phyloP scores from a whole-genome alignment of 192 early-diverging fungal genomes.

The Dissophora globulifera region DNA sequence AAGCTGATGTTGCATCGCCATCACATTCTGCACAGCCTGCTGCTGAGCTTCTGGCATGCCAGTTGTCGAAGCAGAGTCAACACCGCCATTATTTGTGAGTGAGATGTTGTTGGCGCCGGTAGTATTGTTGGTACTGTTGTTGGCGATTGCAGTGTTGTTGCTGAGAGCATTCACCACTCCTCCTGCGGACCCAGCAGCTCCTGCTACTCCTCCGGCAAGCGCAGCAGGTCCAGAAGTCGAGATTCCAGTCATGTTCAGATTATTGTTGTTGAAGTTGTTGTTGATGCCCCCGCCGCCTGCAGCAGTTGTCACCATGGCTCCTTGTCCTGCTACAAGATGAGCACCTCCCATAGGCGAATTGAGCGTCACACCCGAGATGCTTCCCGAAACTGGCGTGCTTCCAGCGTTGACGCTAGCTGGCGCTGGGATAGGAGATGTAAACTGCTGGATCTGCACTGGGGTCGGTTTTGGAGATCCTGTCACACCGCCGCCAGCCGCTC shows the following conservation, averaged over 20 bases:
- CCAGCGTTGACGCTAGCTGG: conserved; percentile 24
- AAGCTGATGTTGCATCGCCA: conserved; percentile 42
- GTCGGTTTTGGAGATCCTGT: conserved; percentile 33
- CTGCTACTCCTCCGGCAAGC: background rate
- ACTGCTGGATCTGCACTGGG: conserved; percentile 29
- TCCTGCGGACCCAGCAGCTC: conserved; percentile 1
- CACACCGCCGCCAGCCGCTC: conserved; percentile 2
- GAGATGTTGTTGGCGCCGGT: conserved; percentile 1
- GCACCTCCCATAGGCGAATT: conserved; percentile 29
- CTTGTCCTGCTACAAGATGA: conserved; percentile 12
- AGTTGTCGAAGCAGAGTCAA: background rate
- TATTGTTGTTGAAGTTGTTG: background rate
- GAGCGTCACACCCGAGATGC: background rate
- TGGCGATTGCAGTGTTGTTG: background rate
- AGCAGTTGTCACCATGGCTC: conserved; percentile 10
- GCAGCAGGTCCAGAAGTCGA: background rate
- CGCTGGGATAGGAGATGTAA: conserved; percentile 35
- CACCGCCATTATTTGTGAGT: background rate
- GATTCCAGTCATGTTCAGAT: conserved; percentile 1
- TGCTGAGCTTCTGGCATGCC: conserved; percentile 29
- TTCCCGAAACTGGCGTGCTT: conserved; percentile 3
- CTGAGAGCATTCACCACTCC: background rate
- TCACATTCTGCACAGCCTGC: conserved; percentile 18
- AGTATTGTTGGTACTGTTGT: conserved; percentile 5
- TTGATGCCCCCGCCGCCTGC: conserved; percentile 6